Conservation (phyloP, 2,329 filamentous ascomycete species). For the Raffaelea deltoideospora region DNA sequence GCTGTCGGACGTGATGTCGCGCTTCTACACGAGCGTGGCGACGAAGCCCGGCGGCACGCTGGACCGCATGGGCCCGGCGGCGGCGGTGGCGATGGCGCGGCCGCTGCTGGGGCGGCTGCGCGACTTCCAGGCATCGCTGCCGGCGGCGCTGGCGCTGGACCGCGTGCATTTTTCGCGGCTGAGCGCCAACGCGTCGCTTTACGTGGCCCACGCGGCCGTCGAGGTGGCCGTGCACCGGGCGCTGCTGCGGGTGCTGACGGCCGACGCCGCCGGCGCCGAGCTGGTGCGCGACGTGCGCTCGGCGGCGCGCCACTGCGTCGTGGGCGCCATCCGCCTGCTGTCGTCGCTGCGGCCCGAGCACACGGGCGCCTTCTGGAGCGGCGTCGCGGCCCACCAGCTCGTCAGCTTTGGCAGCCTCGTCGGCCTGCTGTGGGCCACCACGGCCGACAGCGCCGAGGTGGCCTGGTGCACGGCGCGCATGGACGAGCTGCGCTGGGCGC, state of each 20-base stretch:
- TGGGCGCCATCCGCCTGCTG: neutral
- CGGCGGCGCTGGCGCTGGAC: neutral
- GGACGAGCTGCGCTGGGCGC: neutral
- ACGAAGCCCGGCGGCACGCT: conserved; percentile 10
- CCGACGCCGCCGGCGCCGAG: neutral
- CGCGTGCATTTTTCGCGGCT: neutral
- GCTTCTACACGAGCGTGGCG: conserved; percentile 21
- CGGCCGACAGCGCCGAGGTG: neutral
- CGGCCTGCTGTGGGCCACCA: neutral
- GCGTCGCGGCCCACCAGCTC: neutral
- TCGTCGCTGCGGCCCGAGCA: neutral
- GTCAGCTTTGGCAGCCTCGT: neutral
- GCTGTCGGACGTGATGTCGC: conserved; percentile 28
- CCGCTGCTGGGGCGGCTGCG: conserved; percentile 29
- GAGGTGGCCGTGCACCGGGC: neutral
- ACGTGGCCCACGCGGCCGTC: neutral
- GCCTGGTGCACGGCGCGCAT: neutral
- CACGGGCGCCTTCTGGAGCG: neutral
- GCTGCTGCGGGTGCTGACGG: neutral
- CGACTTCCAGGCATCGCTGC: neutral
- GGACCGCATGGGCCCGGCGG: conserved; percentile 13
- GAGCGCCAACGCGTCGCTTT: neutral
- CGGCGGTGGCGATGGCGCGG: conserved; percentile 16
- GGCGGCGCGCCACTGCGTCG: neutral
- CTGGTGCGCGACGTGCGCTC: neutral